Percentiles rank a stretch among this genome's conserved stretches.
phyloP scores from a whole-genome alignment of 805 yeast genomes.

The Starmerella riodocensis region DNA sequence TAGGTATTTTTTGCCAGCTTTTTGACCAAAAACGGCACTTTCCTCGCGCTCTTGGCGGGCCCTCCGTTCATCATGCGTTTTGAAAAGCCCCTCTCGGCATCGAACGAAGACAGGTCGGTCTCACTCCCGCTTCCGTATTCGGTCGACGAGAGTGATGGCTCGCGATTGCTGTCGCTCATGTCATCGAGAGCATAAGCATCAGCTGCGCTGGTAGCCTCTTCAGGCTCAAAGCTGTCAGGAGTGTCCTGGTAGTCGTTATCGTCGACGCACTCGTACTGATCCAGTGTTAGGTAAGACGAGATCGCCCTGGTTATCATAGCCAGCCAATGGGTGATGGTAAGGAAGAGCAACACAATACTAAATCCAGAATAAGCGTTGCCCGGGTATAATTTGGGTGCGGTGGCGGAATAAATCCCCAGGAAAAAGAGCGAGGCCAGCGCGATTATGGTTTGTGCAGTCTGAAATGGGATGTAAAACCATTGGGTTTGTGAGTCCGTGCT shows the following conservation, averaged over 20 bases:
- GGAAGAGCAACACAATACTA: constrained; percentile 45
- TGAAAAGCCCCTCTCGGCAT: constrained; percentile 5
- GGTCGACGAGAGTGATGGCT: constrained; percentile 10
- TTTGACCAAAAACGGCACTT: constrained; percentile 11
- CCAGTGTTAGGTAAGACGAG: constrained; percentile 10
- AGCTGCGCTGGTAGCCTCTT: constrained; percentile 2
- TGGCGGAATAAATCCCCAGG: constrained; percentile 43
- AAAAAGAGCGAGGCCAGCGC: constrained; percentile 40
- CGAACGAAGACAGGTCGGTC: constrained; percentile 13
- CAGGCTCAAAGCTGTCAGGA: not conserved
- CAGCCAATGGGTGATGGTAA: constrained; percentile 41
- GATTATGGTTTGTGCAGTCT: constrained; percentile 36
- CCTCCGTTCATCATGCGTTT: not conserved
- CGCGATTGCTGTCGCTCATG: constrained; percentile 4
- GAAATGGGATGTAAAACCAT: constrained; percentile 39
- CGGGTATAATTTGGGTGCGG: constrained; percentile 62
- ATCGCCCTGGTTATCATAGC: constrained; percentile 23
- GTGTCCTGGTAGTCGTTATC: constrained; percentile 15
- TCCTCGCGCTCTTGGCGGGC: not conserved
- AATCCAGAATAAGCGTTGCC: constrained; percentile 57
- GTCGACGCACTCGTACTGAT: constrained; percentile 3
- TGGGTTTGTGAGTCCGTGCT: constrained; percentile 46
- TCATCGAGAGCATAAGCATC: constrained; percentile 6
- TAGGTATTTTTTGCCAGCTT: constrained; percentile 15
- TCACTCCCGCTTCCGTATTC: constrained; percentile 10